These are phyloP conservation scores for Colletotrichum eremochloae DNA, from an alignment of 2,329 filamentous ascomycete species.

Conservation along the genomic window DNA sequence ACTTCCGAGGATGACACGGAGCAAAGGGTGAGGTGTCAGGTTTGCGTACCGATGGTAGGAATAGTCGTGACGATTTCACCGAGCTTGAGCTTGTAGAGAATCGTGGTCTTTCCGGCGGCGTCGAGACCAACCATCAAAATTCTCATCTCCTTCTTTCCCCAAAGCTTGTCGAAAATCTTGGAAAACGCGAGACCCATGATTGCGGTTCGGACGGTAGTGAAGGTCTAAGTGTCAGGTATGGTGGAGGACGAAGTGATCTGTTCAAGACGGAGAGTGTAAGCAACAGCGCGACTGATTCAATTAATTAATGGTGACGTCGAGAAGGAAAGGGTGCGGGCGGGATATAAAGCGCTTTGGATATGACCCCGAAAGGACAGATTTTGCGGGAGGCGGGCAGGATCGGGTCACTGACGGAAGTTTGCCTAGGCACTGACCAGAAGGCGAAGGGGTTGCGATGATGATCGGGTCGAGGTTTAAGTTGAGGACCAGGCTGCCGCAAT, in stretches of 20 bases:
- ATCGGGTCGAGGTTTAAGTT: conserved; percentile 32
- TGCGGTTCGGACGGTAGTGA: conserved; percentile 61
- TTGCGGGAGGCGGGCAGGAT: conserved; percentile 22
- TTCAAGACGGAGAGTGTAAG: conserved; percentile 32
- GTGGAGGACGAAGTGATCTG: conserved; percentile 45
- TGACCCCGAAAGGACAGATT: conserved; percentile 39
- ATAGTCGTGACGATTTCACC: conserved; percentile 99
- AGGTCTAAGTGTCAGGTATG: conserved; percentile 52
- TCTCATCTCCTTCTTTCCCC: conserved; percentile 99
- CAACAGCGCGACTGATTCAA: conserved; percentile 37
- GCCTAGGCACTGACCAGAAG: conserved; percentile 36
- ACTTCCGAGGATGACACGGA: conserved; percentile 9
- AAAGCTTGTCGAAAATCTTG: conserved; percentile 95
- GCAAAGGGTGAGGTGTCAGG: conserved; percentile 6
- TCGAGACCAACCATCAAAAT: conserved; percentile 99
- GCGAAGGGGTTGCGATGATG: conserved; percentile 22
- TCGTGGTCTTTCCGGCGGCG: conserved; percentile 99
- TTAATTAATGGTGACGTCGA: conserved; percentile 35
- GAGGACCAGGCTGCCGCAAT: conserved; percentile 41
- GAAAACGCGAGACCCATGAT: conserved; percentile 99
- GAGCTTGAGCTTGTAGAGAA: conserved; percentile 99
- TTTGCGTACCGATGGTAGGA: conserved; percentile 88
- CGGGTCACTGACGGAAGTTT: conserved; percentile 35
- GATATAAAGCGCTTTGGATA: conserved; percentile 27
- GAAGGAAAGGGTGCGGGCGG: conserved; percentile 27